A percentile compares a stretch with the other conserved stretches of the same genome.
Conservation (phyloP, 2,329 filamentous ascomycete genomes). For the Tolypocladium pustulatum region DNA sequence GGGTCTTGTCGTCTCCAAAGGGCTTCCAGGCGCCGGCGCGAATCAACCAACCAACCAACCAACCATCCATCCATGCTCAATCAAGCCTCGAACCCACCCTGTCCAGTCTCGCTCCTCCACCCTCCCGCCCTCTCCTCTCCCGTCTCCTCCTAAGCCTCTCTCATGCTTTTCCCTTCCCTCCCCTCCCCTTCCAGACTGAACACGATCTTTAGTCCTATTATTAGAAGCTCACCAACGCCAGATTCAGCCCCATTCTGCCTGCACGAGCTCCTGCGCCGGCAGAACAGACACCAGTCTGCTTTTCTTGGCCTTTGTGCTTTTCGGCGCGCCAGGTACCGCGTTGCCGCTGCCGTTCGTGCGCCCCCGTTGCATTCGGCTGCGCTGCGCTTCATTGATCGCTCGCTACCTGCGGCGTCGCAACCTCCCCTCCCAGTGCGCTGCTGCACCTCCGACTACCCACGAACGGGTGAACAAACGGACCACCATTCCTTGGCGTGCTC, state of each 20-base stretch:
- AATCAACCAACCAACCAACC: background rate
- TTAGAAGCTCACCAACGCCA: conserved; percentile 40
- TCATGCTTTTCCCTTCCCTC: conserved; percentile 11
- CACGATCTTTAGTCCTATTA: conserved; percentile 36
- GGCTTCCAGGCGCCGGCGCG: background rate
- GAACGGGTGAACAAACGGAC: background rate
- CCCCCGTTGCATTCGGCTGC: background rate
- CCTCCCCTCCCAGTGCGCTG: background rate
- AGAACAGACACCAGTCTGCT: conserved; percentile 4
- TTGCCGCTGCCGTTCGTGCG: background rate
- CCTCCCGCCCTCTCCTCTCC: background rate
- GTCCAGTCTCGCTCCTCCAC: background rate
- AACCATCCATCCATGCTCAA: background rate
- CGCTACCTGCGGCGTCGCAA: background rate
- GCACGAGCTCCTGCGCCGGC: conserved; percentile 9
- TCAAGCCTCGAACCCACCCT: background rate
- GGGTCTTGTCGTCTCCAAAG: background rate
- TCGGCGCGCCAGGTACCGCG: background rate
- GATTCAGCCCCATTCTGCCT: conserved; percentile 35
- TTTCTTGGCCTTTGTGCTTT: background rate
- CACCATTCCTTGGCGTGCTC: background rate
- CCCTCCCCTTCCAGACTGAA: conserved; percentile 19
- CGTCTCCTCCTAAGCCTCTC: conserved; percentile 4
- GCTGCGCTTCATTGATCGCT: background rate
- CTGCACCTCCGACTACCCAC: background rate